Base-by-base conservation (phyloP, 345 rosid species). In the Eucalyptus marginata region DNA sequence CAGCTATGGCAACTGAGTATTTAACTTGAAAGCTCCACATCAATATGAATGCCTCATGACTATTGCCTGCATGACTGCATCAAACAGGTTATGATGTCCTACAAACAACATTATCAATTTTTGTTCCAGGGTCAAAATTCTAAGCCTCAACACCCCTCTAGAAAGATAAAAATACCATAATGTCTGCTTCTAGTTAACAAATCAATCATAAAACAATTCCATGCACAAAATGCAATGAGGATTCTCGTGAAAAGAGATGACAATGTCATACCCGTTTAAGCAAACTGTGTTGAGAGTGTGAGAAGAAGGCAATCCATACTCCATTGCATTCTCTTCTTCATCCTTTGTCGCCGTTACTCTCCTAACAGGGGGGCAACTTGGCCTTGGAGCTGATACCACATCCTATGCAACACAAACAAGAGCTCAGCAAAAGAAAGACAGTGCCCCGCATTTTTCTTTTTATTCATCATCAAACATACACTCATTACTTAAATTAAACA, bases 241-340 rank as follows among this genome's bases (percentile, higher is more conserved):
- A 85, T 47, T 50, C 46, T 9, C 5, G 84, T 13, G 25, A 11
- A 43, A 24, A 50, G 86, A 87, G 89, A 90, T 79, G 89, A 91
- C 88, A 56, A 49, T 68, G 83, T 80, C 86, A 88, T 96, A 98
- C 99, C 99, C 99, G 11, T 99, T 90, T 90, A 96, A 92, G 92
- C 99, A 98, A 90, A 97, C 96, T 2, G 99, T 98, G 92, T 98
- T 98, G 22, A 98, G 95, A 89, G 97, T 97, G 90, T 98, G 99
- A 50, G 99, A 98, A 92, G 99, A 98, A 92, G 99, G 99, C 94
- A 98, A 91, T 87, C 99, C 99, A 93, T 96, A 96, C 91, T 98
- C 99, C 96, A 97, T 84, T 29, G 99, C 99, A 93, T 98, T 96
- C 3, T 98, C 99, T 96, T 94, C 94, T 93, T 98, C 99, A 90